Base-by-base conservation (phyloP, 371 early-diverging fungal species). In the Fennellomyces sp. region DNA sequence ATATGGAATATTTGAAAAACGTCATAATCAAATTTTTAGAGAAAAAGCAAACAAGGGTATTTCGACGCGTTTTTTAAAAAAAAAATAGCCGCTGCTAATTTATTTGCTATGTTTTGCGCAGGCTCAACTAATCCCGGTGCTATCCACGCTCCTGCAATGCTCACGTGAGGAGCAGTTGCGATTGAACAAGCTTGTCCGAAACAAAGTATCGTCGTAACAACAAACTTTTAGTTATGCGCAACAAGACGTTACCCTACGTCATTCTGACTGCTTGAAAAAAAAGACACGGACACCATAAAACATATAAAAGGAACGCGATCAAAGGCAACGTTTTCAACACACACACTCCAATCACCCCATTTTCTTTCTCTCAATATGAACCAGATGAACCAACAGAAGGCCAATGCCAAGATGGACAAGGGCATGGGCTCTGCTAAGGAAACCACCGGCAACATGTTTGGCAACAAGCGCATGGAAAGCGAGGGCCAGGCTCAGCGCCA, bases 1-100 rank as follows among this genome's bases (percentile, higher is more conserved):
- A 91, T 55, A 64, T 89, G 15, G 93, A 93, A 59, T 95, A 95
- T 62, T 65, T 94, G 54, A 84, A 90, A 58, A 86, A 91, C 56
- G 88, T 95, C 6, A 64, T 94, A 26, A 62, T 95, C 51, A 89
- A 86, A 58, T 94, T 94, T 71, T 73, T 95, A 52, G 93, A 94
- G 66, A 80, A 87, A 63, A 88, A 84, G 66, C 86, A 86, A 25
- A 81, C 81, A 54, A 71, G 90, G 35, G 86, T 82, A 83, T 68
- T 75, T 70, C 11, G 23, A 36, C 27, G 33, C 39, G 50, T 23
- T n/a, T 11, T 23, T 31, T 7, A 10, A 13, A 29, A 2, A 15
- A 47, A 42, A 17, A 17, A 42, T 52, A 19, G 13, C 25, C 13
- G 33, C 19, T 56, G 12, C 11, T 29, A 17, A 30, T 38, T n/a